Base-by-base conservation (phyloP, 441 rosid species). In the Kokia cookei region DNA sequence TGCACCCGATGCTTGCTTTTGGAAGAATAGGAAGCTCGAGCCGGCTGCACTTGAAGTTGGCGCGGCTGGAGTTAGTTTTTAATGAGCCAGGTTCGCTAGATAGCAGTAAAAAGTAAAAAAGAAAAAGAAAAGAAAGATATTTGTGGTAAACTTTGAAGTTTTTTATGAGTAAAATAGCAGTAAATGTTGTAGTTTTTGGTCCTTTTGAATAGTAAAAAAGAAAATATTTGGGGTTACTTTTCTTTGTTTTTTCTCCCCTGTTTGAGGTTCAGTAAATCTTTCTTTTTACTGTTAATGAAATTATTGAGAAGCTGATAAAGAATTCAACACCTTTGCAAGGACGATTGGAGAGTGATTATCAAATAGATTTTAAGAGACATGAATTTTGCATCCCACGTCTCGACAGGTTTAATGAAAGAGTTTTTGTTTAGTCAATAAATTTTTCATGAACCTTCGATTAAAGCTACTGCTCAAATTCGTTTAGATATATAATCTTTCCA, bases 11-110 rank as follows among this genome's bases (percentile, higher is more conserved):
- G 83, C 88, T 74, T 88, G 99, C 78, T 93, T 82, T 76, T 93
- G 97, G 97, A 92, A 92, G 82, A 94, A 91, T 42, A 80, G 96
- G 85, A 93, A 94, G 86, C 86, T 91, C 0, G 94, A 94, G 86
- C 93, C 90, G 72, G 86, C 89, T 43, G 75, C 84, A 0, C 76
- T 91, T 11, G 91, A 92, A 51, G 85, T 89, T 74, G 89, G 95
- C 77, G 90, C 84, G 60, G 89, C 94, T 76, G 92, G 93, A 61
- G 88, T 90, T 70, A 94, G 95, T 59, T 87, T 83, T 84, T 90
- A 75, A 82, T 86, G 79, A 81, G 57, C 54, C 75, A 47, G 55
- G 67, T 22, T 27, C 2, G 40, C 22, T 47, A 47, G 17, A 24
- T 57, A 15, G 60, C 61, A n/a, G 66, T 63, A 42, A 51, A 7